Conservation (phyloP, 176 grass and related monocot species). For the Saccharum officinarum region DNA sequence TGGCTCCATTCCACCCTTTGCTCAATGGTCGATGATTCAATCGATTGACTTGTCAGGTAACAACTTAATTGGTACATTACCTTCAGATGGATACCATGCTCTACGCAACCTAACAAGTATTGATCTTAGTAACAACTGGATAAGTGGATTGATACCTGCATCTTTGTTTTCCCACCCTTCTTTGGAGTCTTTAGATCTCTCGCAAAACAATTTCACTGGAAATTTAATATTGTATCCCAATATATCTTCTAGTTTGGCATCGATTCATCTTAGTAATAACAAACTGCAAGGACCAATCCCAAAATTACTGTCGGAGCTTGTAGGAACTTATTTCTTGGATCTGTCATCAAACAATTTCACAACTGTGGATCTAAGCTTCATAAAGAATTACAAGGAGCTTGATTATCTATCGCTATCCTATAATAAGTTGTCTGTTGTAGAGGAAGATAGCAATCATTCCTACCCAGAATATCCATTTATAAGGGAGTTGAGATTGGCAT, state of each 20-base stretch:
- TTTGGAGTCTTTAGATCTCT: neutral
- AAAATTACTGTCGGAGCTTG: constrained; percentile 31
- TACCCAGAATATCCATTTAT: neutral
- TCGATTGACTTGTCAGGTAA: constrained; percentile 34
- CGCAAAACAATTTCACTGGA: neutral
- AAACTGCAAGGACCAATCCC: constrained; percentile 49
- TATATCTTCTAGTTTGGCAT: neutral
- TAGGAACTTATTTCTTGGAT: constrained; percentile 27
- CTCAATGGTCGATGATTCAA: constrained; percentile 27
- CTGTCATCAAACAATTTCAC: constrained; percentile 54
- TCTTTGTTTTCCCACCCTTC: neutral
- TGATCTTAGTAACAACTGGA: neutral
- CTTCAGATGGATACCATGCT: neutral
- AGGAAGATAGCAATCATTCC: constrained; percentile 11
- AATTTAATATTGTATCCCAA: neutral
- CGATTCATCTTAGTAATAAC: neutral
- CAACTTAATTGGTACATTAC: constrained; percentile 38
- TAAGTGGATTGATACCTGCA: constrained; percentile 2
- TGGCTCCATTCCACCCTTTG: constrained; percentile 35
- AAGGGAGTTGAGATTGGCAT: constrained; percentile 28
- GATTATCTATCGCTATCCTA: neutral
- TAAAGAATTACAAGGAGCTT: constrained; percentile 20
- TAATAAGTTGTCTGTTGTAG: constrained; percentile 22
- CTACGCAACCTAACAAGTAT: neutral
- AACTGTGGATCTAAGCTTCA: neutral